A percentile compares a stretch with the other conserved stretches of the same genome.
phyloP scores from a whole-genome alignment of 352 stramenopile genomes.

The Phytophthora chlamydospora region DNA sequence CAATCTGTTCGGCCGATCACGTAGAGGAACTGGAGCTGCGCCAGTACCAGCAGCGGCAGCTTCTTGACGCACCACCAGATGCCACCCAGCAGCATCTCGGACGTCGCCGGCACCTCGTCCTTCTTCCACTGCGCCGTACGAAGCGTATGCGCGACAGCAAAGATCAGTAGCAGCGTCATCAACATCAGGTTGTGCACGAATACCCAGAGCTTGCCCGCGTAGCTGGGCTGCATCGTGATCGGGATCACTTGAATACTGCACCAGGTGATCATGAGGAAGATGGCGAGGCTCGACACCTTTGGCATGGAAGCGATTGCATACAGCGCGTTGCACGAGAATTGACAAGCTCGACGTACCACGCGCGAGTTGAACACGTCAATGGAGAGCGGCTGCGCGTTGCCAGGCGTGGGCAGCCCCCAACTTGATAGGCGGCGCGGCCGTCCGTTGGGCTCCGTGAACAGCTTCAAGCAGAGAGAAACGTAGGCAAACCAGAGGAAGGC shows the following conservation, averaged over 20 bases:
- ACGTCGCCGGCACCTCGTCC: constrained; percentile 64
- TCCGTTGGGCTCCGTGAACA: constrained; percentile 71
- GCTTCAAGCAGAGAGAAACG: constrained; percentile 66
- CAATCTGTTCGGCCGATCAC: constrained; percentile 66
- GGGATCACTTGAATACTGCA: constrained; percentile 62
- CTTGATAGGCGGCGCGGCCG: constrained; percentile 65
- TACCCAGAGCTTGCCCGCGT: constrained; percentile 68
- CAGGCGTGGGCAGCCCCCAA: constrained; percentile 57
- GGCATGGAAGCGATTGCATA: constrained; percentile 74
- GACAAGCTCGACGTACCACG: constrained; percentile 70
- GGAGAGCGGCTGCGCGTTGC: constrained; percentile 55
- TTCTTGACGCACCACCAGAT: constrained; percentile 57
- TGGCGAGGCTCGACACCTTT: constrained; percentile 62
- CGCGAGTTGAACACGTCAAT: constrained; percentile 80
- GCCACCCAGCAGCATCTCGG: constrained; percentile 55
- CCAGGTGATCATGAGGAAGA: constrained; percentile 56
- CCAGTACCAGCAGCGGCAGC: constrained; percentile 52
- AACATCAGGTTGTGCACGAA: constrained; percentile 66
- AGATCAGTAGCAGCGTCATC: constrained; percentile 69
- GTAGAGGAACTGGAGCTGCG: constrained; percentile 67
- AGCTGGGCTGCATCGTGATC: constrained; percentile 72
- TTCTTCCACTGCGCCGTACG: constrained; percentile 73
- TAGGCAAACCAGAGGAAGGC: constrained; percentile 71
- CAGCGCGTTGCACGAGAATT: constrained; percentile 76
- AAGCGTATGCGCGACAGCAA: constrained; percentile 69